Evolutionary conservation across 345 rosid genomes (phyloP).

Genomic region (Angophora floribunda): DNA sequence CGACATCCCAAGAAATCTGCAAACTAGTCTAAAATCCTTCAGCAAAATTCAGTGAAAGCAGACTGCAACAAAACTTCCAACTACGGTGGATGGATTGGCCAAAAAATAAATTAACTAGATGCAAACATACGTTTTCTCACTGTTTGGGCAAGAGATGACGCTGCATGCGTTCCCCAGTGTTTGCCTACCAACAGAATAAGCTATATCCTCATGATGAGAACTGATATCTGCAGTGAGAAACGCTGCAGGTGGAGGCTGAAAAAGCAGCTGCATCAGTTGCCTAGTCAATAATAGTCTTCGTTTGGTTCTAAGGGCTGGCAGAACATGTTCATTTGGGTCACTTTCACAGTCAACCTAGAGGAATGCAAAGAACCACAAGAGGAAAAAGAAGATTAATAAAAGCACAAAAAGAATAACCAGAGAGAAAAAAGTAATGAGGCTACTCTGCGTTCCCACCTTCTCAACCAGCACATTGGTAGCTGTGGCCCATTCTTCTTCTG

Average conservation of each 20-base stretch:
- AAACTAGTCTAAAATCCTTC: not conserved
- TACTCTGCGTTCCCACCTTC: slow-evolving; percentile 28
- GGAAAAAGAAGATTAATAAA: not conserved
- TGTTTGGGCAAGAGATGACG: slow-evolving; percentile 7
- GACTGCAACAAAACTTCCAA: not conserved
- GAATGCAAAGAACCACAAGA: not conserved
- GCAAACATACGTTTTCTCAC: slow-evolving; percentile 24
- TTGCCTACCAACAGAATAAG: slow-evolving; percentile 30
- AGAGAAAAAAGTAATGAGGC: not conserved
- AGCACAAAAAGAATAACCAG: not conserved
- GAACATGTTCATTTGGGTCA: slow-evolving; percentile 24
- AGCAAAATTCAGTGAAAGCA: not conserved
- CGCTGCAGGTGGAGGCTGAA: slow-evolving; percentile 39
- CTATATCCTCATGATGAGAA: slow-evolving; percentile 27
- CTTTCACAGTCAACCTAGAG: slow-evolving; percentile 35
- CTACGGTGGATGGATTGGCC: not conserved
- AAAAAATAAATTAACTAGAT: not conserved
- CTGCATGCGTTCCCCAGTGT: slow-evolving; percentile 57
- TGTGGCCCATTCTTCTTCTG: slow-evolving; percentile 54
- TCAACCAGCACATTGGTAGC: slow-evolving; percentile 48
- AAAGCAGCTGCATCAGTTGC: slow-evolving; percentile 59
- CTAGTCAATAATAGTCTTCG: slow-evolving; percentile 56
- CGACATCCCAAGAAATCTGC: not conserved
- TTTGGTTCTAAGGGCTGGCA: slow-evolving; percentile 34
- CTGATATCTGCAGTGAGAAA: slow-evolving; percentile 31